Evolutionary conservation across 2,329 filamentous ascomycete genomes (phyloP).

Genomic region (Phymatotrichopsis omnivora): DNA sequence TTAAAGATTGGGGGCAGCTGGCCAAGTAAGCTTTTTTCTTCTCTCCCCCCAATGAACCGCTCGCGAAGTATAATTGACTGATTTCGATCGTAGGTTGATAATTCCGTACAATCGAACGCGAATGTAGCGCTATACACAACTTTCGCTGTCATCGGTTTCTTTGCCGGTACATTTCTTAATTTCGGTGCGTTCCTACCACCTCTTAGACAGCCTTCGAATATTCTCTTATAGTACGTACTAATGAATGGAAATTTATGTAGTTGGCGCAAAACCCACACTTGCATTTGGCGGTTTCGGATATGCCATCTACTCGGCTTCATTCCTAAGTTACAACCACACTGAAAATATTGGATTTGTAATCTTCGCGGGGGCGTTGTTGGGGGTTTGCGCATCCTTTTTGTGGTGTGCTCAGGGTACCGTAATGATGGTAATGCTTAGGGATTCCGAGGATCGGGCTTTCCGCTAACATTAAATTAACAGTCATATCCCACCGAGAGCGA

Average conservation of each 20-base stretch:
- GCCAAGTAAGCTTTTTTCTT: conserved; percentile 12
- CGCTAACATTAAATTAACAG: background rate
- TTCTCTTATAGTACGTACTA: background rate
- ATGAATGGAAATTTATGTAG: conserved; percentile 27
- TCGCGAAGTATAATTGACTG: background rate
- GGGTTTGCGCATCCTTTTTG: conserved; percentile 42
- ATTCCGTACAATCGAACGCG: conserved; percentile 26
- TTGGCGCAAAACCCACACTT: conserved; percentile 59
- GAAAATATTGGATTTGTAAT: conserved; percentile 41
- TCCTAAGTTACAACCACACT: conserved; percentile 44
- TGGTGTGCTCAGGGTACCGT: conserved; percentile 45
- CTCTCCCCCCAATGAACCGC: too few relatives aligned
- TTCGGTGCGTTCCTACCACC: conserved; percentile 33
- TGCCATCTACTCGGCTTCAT: conserved; percentile 43
- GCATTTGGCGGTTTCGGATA: conserved; percentile 67
- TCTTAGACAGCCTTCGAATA: too few relatives aligned
- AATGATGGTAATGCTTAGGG: conserved; percentile 35
- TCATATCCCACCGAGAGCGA: conserved; percentile 32
- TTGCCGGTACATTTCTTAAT: conserved; percentile 70
- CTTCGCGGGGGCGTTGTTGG: conserved; percentile 42
- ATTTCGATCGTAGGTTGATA: conserved; percentile 17
- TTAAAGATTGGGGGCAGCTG: conserved; percentile 22
- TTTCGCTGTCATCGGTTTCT: conserved; percentile 52
- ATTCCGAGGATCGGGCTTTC: too few relatives aligned
- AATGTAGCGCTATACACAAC: conserved; percentile 42